These are phyloP conservation scores for Suhomyces kunorum DNA, from an alignment of 1,139 yeast species.

Conservation along the genomic window DNA sequence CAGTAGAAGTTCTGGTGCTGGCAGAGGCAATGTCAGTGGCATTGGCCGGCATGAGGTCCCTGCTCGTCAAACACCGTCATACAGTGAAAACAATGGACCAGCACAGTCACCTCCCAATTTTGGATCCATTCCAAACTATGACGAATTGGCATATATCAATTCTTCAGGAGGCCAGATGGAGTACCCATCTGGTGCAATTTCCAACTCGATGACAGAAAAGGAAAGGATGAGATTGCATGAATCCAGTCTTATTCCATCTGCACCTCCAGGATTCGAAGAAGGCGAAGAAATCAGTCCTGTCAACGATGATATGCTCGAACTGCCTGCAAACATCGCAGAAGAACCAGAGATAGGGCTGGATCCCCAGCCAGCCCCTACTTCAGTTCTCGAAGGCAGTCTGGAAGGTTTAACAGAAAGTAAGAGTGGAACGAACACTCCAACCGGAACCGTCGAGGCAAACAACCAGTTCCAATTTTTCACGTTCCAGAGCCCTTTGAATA, in stretches of 20 bases:
- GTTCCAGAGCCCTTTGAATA: constrained; percentile 14
- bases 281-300: constrained; percentile 22
- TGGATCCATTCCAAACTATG: constrained; percentile 28
- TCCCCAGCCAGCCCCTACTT: not conserved
- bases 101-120: constrained; percentile 10
- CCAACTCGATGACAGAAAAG: constrained; percentile 42
- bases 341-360: not conserved
- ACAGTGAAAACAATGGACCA: constrained; percentile 8
- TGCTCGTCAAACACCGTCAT: constrained; percentile 19
- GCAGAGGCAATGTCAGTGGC: not conserved
- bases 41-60: not conserved
- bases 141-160: constrained; percentile 18
- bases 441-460: constrained; percentile 1
- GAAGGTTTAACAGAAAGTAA: not conserved
- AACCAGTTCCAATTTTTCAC: constrained; percentile 22
- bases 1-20: not conserved
- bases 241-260: constrained; percentile 61
- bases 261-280: constrained; percentile 43
- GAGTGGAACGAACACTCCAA: not conserved
- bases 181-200: constrained; percentile 19
- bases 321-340: not conserved
- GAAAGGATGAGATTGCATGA: constrained; percentile 56
- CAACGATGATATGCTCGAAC: constrained; percentile 14
- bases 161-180: constrained; percentile 11
- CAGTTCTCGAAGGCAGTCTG: not conserved